Evolutionary conservation across 805 yeast genomes (phyloP).

Genomic region (Yarrowia bubula): DNA sequence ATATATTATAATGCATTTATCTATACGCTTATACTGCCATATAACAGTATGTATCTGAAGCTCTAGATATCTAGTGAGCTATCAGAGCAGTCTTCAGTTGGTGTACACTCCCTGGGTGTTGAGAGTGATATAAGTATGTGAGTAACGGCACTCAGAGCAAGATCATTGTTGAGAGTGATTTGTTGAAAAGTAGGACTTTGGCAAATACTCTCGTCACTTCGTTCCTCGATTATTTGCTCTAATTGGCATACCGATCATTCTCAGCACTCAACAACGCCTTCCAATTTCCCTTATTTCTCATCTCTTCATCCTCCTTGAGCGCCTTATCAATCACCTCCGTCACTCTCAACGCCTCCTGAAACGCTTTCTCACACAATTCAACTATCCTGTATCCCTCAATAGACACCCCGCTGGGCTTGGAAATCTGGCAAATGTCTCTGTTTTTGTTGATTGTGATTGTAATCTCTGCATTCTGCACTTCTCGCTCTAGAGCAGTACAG

Average conservation of each 20-base stretch:
- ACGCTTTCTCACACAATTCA: conserved; percentile 70
- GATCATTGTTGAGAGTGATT: no score
- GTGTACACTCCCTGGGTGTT: no score
- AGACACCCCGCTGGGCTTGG: conserved; percentile 87
- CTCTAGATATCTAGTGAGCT: no score
- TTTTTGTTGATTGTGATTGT: conserved; percentile 87
- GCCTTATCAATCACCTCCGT: conserved; percentile 61
- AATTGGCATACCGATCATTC: conserved; percentile 34
- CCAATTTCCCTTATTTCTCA: conserved; percentile 46
- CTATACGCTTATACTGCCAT: no score
- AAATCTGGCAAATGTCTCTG: conserved; percentile 84
- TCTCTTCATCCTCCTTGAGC: conserved; percentile 54
- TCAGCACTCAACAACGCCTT: conserved; percentile 37
- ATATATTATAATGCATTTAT: no score
- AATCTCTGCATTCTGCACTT: conserved; percentile 69
- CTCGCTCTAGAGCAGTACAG: conserved; percentile 74
- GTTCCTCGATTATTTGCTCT: neutral
- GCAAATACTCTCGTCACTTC: neutral
- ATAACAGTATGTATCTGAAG: no score
- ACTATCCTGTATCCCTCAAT: conserved; percentile 64
- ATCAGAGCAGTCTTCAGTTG: no score
- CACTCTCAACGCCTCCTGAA: conserved; percentile 55
- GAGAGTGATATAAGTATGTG: no score
- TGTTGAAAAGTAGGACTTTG: no score
- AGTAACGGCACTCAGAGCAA: no score